Conservation (phyloP, 345 rosid species). For the Camelina neglecta region DNA sequence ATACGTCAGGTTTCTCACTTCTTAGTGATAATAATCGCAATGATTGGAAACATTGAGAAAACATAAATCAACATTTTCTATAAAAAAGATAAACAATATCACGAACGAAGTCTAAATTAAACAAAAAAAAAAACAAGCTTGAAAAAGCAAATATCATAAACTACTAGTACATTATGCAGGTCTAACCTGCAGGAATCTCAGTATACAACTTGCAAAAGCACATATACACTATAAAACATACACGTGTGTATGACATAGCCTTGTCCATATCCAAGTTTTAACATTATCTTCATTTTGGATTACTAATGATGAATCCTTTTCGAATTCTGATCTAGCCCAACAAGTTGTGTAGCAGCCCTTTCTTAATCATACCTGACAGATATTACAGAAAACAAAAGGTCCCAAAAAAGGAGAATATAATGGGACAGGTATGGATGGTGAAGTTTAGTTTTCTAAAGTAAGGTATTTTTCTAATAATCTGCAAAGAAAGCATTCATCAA, state of each 20-base stretch:
- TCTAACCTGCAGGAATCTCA: conserved; percentile 15
- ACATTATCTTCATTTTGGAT: conserved; percentile 33
- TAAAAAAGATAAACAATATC: not conserved
- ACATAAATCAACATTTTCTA: not conserved
- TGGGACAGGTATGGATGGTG: conserved; percentile 13
- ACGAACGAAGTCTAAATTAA: not conserved
- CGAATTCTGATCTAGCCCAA: conserved; percentile 13
- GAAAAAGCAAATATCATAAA: conserved; percentile 3
- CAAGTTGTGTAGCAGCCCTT: conserved; percentile 41
- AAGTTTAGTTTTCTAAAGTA: not conserved
- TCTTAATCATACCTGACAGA: conserved; percentile 38
- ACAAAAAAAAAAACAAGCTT: not conserved
- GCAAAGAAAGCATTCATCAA: too few relatives aligned
- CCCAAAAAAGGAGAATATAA: conserved; percentile 1
- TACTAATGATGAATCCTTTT: conserved; percentile 37
- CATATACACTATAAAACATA: not conserved
- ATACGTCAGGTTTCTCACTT: conserved; percentile 3
- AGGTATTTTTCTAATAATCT: too few relatives aligned
- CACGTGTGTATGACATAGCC: not conserved
- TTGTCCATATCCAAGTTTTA: conserved; percentile 31
- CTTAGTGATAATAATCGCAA: not conserved
- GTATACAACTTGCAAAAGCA: conserved; percentile 33
- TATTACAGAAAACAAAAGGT: conserved; percentile 19
- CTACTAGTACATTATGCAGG: not conserved
- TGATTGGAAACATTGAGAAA: not conserved